These are phyloP conservation scores for Populus tomentosa DNA, from an alignment of 441 rosid genomes.

Conservation along the genomic window DNA sequence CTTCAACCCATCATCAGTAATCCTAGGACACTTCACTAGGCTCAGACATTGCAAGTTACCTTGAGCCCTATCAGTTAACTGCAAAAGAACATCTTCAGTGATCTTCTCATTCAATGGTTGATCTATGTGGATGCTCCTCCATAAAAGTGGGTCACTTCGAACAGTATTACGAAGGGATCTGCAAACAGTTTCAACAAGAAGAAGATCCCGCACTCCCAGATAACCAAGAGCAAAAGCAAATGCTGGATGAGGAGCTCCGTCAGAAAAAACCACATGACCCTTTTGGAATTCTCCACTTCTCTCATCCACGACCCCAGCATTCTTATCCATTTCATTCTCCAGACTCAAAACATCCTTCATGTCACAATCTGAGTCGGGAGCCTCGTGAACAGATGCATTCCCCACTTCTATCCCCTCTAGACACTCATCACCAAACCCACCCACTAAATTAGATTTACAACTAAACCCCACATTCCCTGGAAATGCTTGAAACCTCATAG, in stretches of 20 bases:
- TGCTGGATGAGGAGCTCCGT: conserved; percentile 48
- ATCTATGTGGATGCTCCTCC: conserved; percentile 68
- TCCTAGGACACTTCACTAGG: conserved; percentile 71
- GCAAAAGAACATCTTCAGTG: conserved; percentile 67
- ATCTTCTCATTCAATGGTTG: conserved; percentile 78
- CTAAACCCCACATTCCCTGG: conserved; percentile 40
- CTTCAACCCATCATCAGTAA: conserved; percentile 68
- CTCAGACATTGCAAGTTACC: conserved; percentile 74
- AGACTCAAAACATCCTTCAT: conserved; percentile 27
- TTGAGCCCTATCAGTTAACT: conserved; percentile 62
- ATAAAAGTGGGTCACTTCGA: conserved; percentile 55
- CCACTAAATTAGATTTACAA: conserved; percentile 11
- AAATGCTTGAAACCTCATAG: conserved; percentile 57
- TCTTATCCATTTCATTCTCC: conserved; percentile 21
- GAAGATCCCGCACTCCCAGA: conserved; percentile 68
- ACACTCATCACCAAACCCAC: conserved; percentile 31
- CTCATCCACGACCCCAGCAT: conserved; percentile 17
- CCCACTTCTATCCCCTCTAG: conserved; percentile 24
- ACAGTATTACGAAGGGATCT: conserved; percentile 44
- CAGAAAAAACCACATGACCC: conserved; percentile 21
- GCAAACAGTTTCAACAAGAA: conserved; percentile 57
- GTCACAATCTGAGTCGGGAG: conserved; percentile 24
- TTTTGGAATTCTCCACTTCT: conserved; percentile 6
- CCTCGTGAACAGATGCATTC: conserved; percentile 25
- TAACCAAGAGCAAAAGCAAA: conserved; percentile 52